Conservation (phyloP, 768 basidiomycete genomes). For the Lentinula aciculospora region DNA sequence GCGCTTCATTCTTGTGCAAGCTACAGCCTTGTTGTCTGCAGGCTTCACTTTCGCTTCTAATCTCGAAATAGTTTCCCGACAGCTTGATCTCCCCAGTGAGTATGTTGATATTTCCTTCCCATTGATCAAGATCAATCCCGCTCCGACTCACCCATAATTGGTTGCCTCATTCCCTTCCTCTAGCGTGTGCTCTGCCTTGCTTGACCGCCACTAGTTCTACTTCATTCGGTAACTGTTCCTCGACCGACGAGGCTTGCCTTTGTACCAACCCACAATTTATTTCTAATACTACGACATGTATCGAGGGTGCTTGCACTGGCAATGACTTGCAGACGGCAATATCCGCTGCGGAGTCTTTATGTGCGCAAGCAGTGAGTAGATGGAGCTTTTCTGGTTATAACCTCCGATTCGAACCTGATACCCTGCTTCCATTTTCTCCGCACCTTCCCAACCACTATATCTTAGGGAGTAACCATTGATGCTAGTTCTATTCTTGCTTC, state of each 20-base stretch:
- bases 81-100: background rate
- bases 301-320: constrained; percentile 37
- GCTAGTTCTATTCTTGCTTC: background rate
- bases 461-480: background rate
- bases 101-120: background rate
- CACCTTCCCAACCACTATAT: background rate
- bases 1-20: too few species aligned
- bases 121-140: background rate
- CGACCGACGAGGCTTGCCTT: constrained; percentile 51
- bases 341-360: constrained; percentile 33
- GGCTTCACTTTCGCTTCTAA: too few species aligned
- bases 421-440: background rate
- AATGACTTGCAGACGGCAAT: constrained; percentile 39
- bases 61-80: too few species aligned
- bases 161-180: background rate
- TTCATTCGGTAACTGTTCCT: constrained; percentile 34
- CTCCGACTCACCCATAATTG: too few species aligned
- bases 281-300: constrained; percentile 39
- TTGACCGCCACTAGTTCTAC: constrained; percentile 28
- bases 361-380: constrained; percentile 42
- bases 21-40: too few species aligned
- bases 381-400: background rate
- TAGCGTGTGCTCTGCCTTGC: constrained; percentile 52
- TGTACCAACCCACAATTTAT: constrained; percentile 46
- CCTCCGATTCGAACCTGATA: too few species aligned